Evolutionary conservation across 768 basidiomycete genomes (phyloP), one percentile per base, ranked within the genome.

Genomic region (Amanita thiersii): DNA sequence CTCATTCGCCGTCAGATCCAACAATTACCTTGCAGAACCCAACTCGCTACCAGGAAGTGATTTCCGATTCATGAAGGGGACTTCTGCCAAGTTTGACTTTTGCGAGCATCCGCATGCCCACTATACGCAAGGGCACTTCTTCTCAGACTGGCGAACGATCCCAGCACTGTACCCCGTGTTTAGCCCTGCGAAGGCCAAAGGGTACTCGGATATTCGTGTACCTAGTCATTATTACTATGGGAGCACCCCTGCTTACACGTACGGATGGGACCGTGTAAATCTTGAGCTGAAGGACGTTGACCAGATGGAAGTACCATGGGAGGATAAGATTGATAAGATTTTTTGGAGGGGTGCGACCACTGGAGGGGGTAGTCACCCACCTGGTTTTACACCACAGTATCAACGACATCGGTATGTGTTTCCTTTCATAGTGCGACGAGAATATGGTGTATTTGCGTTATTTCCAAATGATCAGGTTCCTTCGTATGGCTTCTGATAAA

Each of bases 291-390:
- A 81, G 50, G 80, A 79, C 5, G 73, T 85, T 2, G 94, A 97
- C 50, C 69, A 79, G 40, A 85, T 89, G 81, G 93, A 97, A 53
- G 58, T 77, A 1, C 76, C 86, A 1, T 99, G 94, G 94, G 83
- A 87, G 40, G 64, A 81, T 46, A 98, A 98, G 65, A 63, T 67
- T n/a, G 76, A 90, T 56, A 77, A 75, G 54, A 75, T 98, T 30
- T 93, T 93, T 59, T 99, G 94, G 90, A 68, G 96, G 33, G 96
- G 96, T 8, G 90, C 92, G 2, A 94, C 90, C 0, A 98, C 94
- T 0, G 96, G 96, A 42, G 93, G 93, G 1, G 92, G 92, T 21
- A 86, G 73, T 47, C 81, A 81, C 28, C 92, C 92, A 1, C 76
- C 79, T 0, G 91, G 92, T 0, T 94, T 87, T 55, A 64, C 86